Base-by-base conservation (phyloP, 1,139 yeast genomes). In the Candida tetrigidarum region DNA sequence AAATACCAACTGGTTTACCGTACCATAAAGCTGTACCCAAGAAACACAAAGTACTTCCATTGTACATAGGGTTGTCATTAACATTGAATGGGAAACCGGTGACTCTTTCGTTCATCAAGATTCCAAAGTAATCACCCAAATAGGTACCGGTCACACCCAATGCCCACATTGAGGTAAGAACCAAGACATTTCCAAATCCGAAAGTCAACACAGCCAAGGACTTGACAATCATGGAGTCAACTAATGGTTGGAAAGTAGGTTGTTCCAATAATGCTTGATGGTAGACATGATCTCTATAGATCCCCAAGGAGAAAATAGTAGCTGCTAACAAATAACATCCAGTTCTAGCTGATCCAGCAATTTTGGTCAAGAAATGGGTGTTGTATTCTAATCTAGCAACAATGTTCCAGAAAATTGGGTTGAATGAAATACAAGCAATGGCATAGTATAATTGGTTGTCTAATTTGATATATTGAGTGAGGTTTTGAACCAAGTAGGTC, bases 141-240 rank as follows among this genome's bases (percentile, higher is more conserved):
- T 93, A 93, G 15, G 99, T 93, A 12, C 99, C 99, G 9, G 97
- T 92, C 51, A 93, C 81, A 18, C 99, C 99, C 53, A 93, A 76
- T n/a, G 87, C 86, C 72, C 83, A 93, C 98, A 93, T 93, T 30
- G 97, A 89, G 22, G 84, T 69, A 36, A 87, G 53, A 1, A 92
- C 98, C 45, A 93, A 78, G 7, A 89, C 67, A 54, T 91, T 91
- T 25, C 99, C 99, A 43, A 74, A 63, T 1, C 65, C 80, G 56
- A 91, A 86, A 7, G 61, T 42, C 6, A 49, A 50, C 42, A 71
- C 52, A 2, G 79, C 76, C 48, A 69, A 53, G 2, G 65, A 62
- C 45, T 62, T 62, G 35, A 73, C 48, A 58, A 70, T 11, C 53
- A 65, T 32, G 59, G 57, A 71, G 55, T 62, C 77, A 65, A 59